Evolutionary conservation across 306 rosid species (phyloP).

Genomic region (Albizia julibrissin): DNA sequence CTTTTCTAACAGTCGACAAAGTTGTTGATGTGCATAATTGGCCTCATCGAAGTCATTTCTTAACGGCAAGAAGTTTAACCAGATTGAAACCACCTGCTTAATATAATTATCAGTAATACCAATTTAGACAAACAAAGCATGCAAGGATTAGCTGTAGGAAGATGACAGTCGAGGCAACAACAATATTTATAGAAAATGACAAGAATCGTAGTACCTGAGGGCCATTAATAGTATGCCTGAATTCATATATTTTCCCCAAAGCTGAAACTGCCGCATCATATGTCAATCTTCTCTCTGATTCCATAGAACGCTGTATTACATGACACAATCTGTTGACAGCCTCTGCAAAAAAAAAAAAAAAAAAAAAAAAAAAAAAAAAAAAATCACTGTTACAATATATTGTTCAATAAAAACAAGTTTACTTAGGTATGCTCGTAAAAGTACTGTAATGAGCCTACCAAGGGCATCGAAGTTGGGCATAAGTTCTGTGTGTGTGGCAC

Average conservation of each 20-base stretch:
- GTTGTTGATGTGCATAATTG: conserved; percentile 18
- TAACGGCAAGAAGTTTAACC: conserved; percentile 37
- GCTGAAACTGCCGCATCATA: conserved; percentile 36
- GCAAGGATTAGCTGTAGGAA: not conserved
- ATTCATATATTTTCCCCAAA: conserved; percentile 37
- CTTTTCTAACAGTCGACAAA: conserved; percentile 26
- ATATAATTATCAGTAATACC: not conserved
- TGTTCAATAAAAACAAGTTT: not conserved
- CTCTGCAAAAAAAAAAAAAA: conserved; percentile 29
- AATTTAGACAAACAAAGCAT: not conserved
- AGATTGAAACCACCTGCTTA: conserved; percentile 31
- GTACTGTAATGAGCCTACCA: conserved; percentile 26
- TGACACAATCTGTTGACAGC: not conserved
- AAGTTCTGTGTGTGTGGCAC: conserved; percentile 20
- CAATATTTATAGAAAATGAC: not conserved
- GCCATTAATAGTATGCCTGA: conserved; percentile 1
- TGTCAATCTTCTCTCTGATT: not conserved
- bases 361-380: not conserved
- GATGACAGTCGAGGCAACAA: too few relatives aligned
- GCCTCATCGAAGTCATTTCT: conserved; percentile 15
- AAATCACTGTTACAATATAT: not conserved
- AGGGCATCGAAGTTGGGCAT: conserved; percentile 4
- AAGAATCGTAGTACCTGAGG: conserved; percentile 15
- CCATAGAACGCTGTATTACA: not conserved
- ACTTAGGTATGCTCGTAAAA: not conserved